Base-by-base conservation (phyloP, 169 alveolate genomes). In the Amoebophrya sp. region DNA sequence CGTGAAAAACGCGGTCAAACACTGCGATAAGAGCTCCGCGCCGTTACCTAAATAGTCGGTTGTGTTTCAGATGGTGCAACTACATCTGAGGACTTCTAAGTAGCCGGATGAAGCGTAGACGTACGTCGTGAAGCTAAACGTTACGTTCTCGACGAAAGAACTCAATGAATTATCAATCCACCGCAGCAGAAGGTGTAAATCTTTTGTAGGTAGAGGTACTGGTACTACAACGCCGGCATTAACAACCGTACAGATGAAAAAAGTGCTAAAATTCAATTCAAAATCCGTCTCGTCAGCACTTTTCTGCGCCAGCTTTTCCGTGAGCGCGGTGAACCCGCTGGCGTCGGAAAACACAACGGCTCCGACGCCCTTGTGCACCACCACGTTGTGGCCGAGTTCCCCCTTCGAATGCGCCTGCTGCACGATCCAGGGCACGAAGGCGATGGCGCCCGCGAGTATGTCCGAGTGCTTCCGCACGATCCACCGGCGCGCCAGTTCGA, bases 261-360 rank as follows among this genome's bases (percentile, higher is more conserved):
- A n/a, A n/a, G n/a, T n/a, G n/a, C 92, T 91, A 47, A 91, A 93
- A 55, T 90, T 66, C 77, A 53, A 77, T 35, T 91, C 89, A 53
- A 93, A 91, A 89, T 93, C 66, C 23, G 92, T 41, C 38, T 91
- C 92, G 32, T 92, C 95, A 0, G 91, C 94, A 91, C 93, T 89
- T 91, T 94, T 93, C 90, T 93, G 92, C 41, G 93, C 96, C 33
- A 93, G 41, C 12, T 92, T 93, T 40, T 94, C 95, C 0, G 96
- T 94, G 41, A 94, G 77, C 35, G 94, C 94, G 40, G 96, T 94
- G 77, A 94, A 94, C 47, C 96, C 95, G 32, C 95, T 93, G 77
- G 95, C 95, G 53, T 94, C 95, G 39, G 94, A 93, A 91, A 94
- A 94, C 90, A 94, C 94, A 39, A 94, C 95, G 0, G 95, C 95